Conservation (phyloP, 1,284 basidiomycete species). For the Polyporus tsugae region DNA sequence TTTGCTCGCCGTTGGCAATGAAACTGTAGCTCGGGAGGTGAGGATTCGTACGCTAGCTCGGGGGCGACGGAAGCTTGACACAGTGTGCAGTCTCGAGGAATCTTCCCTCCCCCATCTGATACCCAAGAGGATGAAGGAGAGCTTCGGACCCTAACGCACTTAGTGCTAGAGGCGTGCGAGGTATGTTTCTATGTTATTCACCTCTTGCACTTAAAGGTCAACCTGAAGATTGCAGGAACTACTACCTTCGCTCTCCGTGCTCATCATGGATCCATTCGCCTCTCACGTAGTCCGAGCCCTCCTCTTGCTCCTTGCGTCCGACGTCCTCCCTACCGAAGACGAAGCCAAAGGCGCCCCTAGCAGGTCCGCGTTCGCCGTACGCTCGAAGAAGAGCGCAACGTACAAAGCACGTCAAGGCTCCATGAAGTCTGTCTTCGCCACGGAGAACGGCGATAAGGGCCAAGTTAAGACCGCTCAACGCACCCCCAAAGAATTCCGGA, state of each 20-base stretch:
- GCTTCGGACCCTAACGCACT: conserved; percentile 75
- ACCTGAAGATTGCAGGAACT: conserved; percentile 62
- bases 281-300: conserved; percentile 88
- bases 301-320: conserved; percentile 76
- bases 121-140: conserved; percentile 63
- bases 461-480: conserved; percentile 40
- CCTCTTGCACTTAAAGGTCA: conserved; percentile 15
- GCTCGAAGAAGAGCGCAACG: conserved; percentile 80
- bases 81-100: conserved; percentile 61
- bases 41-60: conserved; percentile 23
- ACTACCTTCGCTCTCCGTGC: conserved; percentile 62
- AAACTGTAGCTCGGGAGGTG: conserved; percentile 87
- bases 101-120: conserved; percentile 61
- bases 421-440: conserved; percentile 75
- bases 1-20: conserved; percentile 74
- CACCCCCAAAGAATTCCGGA: conserved; percentile 61
- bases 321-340: conserved; percentile 41
- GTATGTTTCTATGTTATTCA: conserved; percentile 48
- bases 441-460: conserved; percentile 51
- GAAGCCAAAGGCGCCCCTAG: conserved; percentile 46
- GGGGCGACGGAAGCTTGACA: conserved; percentile 2
- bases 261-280: conserved; percentile 86
- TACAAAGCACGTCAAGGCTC: conserved; percentile 81
- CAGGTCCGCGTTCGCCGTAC: conserved; percentile 48
- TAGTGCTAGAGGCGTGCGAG: conserved; percentile 71